Percentiles rank a stretch among this genome's conserved stretches.
Conservation (phyloP, 805 yeast species). For the Cyberlindnera samutprakarnensis region DNA sequence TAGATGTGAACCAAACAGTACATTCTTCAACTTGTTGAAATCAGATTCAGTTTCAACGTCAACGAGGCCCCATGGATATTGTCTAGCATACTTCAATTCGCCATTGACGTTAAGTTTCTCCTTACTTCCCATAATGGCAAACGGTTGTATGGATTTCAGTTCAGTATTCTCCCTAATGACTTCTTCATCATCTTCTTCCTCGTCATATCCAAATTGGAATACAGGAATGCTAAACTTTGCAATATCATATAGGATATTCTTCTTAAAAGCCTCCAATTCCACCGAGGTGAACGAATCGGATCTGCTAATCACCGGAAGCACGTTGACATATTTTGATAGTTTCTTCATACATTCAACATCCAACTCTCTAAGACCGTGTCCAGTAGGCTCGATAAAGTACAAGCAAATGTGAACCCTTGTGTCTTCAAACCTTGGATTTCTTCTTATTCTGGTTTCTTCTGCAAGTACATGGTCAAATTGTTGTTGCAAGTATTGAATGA, state of each 20-base stretch:
- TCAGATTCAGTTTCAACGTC: conserved; percentile 47
- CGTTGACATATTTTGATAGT: conserved; percentile 64
- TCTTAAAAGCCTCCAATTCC: conserved; percentile 54
- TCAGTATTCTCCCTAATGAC: conserved; percentile 60
- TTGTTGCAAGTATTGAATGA: conserved; percentile 60
- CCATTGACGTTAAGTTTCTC: conserved; percentile 46
- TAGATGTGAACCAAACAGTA: conserved; percentile 74
- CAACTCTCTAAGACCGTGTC: conserved; percentile 71
- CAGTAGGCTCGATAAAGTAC: conserved; percentile 68
- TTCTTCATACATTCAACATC: conserved; percentile 68
- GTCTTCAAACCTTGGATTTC: conserved; percentile 79
- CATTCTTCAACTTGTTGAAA: conserved; percentile 52
- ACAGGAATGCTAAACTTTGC: conserved; percentile 65
- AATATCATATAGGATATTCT: conserved; percentile 53
- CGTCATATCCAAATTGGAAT: conserved; percentile 64
- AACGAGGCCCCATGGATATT: conserved; percentile 71
- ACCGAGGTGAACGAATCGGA: conserved; percentile 63
- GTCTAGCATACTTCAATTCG: conserved; percentile 45
- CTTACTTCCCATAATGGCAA: conserved; percentile 65
- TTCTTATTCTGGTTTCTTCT: conserved; percentile 78
- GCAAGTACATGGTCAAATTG: conserved; percentile 74
- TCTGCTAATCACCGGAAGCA: conserved; percentile 61
- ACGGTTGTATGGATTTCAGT: conserved; percentile 62
- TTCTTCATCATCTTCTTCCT: conserved; percentile 65
- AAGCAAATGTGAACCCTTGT: conserved; percentile 68